Evolutionary conservation across 768 basidiomycete species (phyloP).

Genomic region (Collybia nuda): DNA sequence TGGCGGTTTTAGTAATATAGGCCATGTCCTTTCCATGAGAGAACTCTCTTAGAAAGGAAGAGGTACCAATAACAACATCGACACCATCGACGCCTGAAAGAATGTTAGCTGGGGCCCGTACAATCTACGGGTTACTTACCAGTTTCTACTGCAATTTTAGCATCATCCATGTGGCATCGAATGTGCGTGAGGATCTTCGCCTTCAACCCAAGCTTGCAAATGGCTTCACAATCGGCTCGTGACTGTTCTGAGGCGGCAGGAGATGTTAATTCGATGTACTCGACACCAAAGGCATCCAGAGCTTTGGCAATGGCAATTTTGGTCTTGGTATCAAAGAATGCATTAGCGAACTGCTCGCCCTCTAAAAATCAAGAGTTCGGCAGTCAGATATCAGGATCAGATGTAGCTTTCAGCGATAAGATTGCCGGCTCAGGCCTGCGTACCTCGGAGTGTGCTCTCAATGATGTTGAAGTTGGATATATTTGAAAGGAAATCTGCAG

Average conservation of each 20-base stretch:
- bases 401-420: conserved; percentile 4
- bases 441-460: conserved; percentile 93
- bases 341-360: conserved; percentile 99
- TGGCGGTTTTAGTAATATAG: conserved; percentile 98
- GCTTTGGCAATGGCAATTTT: conserved; percentile 99
- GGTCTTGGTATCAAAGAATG: conserved; percentile 99
- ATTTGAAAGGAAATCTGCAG: conserved; percentile 90
- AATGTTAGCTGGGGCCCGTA: conserved; percentile 3
- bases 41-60: conserved; percentile 98
- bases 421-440: conserved; percentile 19
- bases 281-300: conserved; percentile 97
- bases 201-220: conserved; percentile 98
- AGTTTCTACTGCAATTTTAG: conserved; percentile 96
- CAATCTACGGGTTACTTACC: conserved; percentile 44
- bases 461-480: conserved; percentile 95
- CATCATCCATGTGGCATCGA: conserved; percentile 99
- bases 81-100: conserved; percentile 91
- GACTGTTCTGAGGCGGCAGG: conserved; percentile 98
- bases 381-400: conserved; percentile 9
- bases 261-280: conserved; percentile 99
- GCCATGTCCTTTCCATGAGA: conserved; percentile 99
- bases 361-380: conserved; percentile 45
- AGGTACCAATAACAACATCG: conserved; percentile 98
- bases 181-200: conserved; percentile 98
- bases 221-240: conserved; percentile 90